Conservation (phyloP, 169 alveolate genomes). For the Eimeria praecox region DNA sequence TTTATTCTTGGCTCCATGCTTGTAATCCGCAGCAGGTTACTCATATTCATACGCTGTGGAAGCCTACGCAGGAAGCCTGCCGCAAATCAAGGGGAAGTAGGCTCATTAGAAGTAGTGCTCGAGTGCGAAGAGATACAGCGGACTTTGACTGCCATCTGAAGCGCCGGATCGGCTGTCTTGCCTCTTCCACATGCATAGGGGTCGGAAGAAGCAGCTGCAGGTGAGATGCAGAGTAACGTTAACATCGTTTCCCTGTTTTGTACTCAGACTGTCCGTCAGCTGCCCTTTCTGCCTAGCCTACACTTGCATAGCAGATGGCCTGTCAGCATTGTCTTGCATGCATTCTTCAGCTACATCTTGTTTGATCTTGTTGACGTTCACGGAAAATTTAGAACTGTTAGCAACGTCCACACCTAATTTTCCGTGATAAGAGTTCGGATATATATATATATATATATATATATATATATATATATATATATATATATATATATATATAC, state of each 20-base stretch:
- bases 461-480: too few relatives aligned
- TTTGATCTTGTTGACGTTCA: not conserved
- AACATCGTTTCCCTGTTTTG: not conserved
- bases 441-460: too few relatives aligned
- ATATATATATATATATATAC: too few relatives aligned
- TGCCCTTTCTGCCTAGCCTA: not conserved
- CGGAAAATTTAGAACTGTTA: not conserved
- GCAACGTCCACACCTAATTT: not conserved
- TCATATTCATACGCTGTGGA: too few relatives aligned
- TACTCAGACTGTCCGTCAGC: not conserved
- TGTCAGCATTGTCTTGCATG: not conserved
- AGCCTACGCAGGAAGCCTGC: too few relatives aligned
- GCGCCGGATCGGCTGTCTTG: not conserved
- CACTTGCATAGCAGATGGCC: not conserved
- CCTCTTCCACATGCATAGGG: not conserved
- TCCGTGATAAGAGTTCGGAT: not conserved
- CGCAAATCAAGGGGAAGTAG: too few relatives aligned
- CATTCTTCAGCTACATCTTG: not conserved
- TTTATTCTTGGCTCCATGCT: not conserved
- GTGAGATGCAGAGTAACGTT: not conserved
- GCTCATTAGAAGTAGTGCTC: not conserved
- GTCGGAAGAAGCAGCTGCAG: not conserved
- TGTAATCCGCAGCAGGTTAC: not conserved
- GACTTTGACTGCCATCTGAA: not conserved
- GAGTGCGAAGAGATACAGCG: not conserved